Evolutionary conservation across 2,329 filamentous ascomycete genomes (phyloP), one percentile per base, ranked within the genome.

Genomic region (Aureobasidium sp.): DNA sequence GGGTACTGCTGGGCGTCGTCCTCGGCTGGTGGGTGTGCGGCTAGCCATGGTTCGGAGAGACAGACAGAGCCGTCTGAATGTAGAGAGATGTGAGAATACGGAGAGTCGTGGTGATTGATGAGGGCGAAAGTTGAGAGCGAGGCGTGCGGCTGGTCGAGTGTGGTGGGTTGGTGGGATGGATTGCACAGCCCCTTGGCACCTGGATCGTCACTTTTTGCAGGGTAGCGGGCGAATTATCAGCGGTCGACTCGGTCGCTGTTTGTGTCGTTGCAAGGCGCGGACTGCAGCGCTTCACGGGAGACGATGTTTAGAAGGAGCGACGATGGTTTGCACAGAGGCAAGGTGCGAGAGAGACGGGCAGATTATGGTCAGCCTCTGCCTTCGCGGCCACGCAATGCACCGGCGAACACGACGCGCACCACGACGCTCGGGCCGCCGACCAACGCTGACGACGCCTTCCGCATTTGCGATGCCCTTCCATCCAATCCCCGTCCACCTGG

Each of bases 171-270:
- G 34, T 52, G 12, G 17, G 48, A 37, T 55, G 51, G 39, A 45
- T 39, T 44, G 53, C 53, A 57, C 53, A 57, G 53, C 53, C 53
- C 53, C 53, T 57, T 56, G 52, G 39, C 53, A 57, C 53, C 53
- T 44, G n/a, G 29, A 57, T 29, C 53, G 39, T 57, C 53, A 29
- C 42, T 57, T 57, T 56, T 31, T 22, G 29, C 53, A 57, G 41
- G 2, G 29, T 41, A 57, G 41, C 5, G 11, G 39, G 53, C 53
- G 53, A 57, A 45, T 34, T 57, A 57, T 45, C 11, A 36, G 29
- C 41, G 39, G 27, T 44, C 11, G 22, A 25, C 20, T 9, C 11
- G 53, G 25, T 57, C n/a, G 53, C 53, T 57, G 53, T 25, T 44
- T 44, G n/a, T 20, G 36, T 22, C 5, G 25, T 45, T 36, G 41